These are phyloP conservation scores for Hypoxylon sp. DNA, from an alignment of 2,329 filamentous ascomycete genomes.

Conservation along the genomic window DNA sequence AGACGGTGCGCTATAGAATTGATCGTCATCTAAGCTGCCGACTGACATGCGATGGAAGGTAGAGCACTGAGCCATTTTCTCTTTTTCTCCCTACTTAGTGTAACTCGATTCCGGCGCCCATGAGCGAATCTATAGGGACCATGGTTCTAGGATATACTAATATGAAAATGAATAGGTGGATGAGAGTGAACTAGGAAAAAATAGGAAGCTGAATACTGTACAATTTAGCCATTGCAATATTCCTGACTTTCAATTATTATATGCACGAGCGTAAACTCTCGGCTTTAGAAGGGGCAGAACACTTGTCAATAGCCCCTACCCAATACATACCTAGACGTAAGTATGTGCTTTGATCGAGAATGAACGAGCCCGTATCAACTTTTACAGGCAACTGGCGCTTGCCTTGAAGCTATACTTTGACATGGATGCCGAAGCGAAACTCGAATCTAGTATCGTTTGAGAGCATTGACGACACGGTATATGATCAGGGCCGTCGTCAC, in stretches of 20 bases:
- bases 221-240: not conserved
- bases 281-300: slow-evolving; percentile 8
- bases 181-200: slow-evolving; percentile 1
- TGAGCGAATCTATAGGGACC: slow-evolving; percentile 20
- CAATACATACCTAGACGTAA: not conserved
- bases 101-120: slow-evolving; percentile 4
- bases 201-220: not conserved
- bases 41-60: slow-evolving; percentile 25
- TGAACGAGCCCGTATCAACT: not conserved
- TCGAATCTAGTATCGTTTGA: not conserved
- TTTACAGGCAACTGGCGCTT: slow-evolving; percentile 6
- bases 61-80: slow-evolving; percentile 30
- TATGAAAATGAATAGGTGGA: slow-evolving; percentile 8
- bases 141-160: slow-evolving; percentile 33
- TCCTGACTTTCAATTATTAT: not conserved
- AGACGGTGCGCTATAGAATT: slow-evolving; percentile 49
- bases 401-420: slow-evolving; percentile 1
- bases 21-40: slow-evolving; percentile 45
- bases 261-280: not conserved
- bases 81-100: slow-evolving; percentile 14
- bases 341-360: not conserved
- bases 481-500: not conserved
- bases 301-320: slow-evolving; percentile 4
- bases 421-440: not conserved
- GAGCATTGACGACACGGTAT: not conserved